phyloP scores from a whole-genome alignment of 148 eudicot genomes.

The Cornus controversa region DNA sequence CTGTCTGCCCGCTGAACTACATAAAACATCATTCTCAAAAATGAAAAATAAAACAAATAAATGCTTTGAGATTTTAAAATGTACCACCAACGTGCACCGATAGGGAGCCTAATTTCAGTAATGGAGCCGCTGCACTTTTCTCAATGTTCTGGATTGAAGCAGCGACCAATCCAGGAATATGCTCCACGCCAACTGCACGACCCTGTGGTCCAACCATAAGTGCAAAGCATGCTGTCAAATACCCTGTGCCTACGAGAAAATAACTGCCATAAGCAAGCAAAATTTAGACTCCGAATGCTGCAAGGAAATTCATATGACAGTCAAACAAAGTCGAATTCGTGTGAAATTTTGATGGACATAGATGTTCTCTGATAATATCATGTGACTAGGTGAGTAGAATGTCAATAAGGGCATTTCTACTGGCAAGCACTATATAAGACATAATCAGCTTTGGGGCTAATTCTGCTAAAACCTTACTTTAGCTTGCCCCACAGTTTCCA shows the following conservation, averaged over 20 bases:
- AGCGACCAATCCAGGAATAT: conserved; percentile 77
- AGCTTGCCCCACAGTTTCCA: too few species aligned
- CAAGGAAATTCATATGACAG: background rate
- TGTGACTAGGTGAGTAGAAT: background rate
- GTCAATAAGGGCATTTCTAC: background rate
- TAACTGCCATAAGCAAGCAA: background rate
- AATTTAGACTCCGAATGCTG: background rate
- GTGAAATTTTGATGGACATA: background rate
- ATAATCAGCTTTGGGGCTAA: too few species aligned
- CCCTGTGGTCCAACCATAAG: conserved; percentile 90
- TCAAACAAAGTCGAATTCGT: background rate
- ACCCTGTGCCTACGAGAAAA: conserved; percentile 14
- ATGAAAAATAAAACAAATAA: conserved; percentile 11
- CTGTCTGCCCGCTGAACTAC: background rate
- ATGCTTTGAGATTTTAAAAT: background rate
- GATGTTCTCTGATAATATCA: too few species aligned
- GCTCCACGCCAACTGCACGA: conserved; percentile 88
- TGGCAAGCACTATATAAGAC: background rate
- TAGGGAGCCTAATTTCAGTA: conserved; percentile 68
- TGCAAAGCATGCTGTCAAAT: conserved; percentile 98
- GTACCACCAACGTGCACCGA: conserved; percentile 81
- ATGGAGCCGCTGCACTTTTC: conserved; percentile 79
- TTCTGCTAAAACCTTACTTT: too few species aligned
- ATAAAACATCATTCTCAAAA: background rate
- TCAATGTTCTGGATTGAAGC: conserved; percentile 64